Evolutionary conservation across 257 asterid genomes (phyloP).

Genomic region (Verbascum thapsus): DNA sequence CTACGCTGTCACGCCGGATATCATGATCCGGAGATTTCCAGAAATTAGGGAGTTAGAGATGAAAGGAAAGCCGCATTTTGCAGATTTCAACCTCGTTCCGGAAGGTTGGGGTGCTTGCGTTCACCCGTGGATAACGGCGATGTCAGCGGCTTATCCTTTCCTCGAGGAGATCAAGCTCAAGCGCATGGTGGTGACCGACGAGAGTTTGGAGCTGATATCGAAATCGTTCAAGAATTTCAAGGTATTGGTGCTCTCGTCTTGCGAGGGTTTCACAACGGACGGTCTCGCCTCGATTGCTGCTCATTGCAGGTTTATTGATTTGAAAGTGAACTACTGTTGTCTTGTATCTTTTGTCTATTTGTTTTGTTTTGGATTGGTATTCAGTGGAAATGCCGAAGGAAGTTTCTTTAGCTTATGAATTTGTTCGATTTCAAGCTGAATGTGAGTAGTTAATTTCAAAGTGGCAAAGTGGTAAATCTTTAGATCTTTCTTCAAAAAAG

Average conservation of each 20-base stretch:
- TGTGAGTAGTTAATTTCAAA: not conserved
- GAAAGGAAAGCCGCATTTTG: slow-evolving; percentile 96
- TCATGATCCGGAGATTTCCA: slow-evolving; percentile 78
- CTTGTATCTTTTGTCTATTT: slow-evolving; percentile 1
- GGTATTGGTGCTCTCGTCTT: slow-evolving; percentile 70
- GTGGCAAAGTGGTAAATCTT: slow-evolving; percentile 23
- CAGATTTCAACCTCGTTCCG: slow-evolving; percentile 87
- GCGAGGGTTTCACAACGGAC: slow-evolving; percentile 86
- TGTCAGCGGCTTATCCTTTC: slow-evolving; percentile 68
- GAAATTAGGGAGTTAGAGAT: slow-evolving; percentile 73
- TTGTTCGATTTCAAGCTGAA: not conserved
- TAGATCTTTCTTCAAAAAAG: too few relatives aligned
- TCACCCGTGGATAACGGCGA: slow-evolving; percentile 70
- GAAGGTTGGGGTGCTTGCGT: slow-evolving; percentile 89
- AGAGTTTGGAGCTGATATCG: slow-evolving; percentile 73
- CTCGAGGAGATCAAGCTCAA: slow-evolving; percentile 91
- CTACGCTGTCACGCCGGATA: slow-evolving; percentile 69
- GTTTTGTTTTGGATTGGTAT: not conserved
- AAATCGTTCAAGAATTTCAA: slow-evolving; percentile 74
- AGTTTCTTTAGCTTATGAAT: slow-evolving; percentile 14
- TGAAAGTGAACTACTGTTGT: not conserved
- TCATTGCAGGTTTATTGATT: slow-evolving; percentile 69
- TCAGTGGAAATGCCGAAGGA: slow-evolving; percentile 17
- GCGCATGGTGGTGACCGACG: slow-evolving; percentile 88
- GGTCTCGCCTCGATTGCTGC: slow-evolving; percentile 93